Evolutionary conservation across 345 rosid species (phyloP).

Genomic region (Acer campestre): DNA sequence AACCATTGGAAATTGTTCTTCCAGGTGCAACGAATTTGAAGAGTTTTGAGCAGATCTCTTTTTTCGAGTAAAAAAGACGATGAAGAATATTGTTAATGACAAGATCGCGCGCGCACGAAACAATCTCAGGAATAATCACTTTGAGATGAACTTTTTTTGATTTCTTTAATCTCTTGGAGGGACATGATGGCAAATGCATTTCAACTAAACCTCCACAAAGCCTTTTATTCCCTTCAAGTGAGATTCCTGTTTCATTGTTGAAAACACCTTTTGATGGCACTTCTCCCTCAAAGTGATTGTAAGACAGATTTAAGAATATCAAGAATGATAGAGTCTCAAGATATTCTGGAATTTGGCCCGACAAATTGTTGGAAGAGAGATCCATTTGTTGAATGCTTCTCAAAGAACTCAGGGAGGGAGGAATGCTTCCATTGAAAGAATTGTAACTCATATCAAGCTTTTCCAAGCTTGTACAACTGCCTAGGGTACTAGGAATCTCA

Average conservation of each 20-base stretch:
- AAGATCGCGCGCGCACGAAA: neutral
- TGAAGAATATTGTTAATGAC: neutral
- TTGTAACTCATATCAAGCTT: slow-evolving; percentile 1
- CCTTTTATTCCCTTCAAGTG: slow-evolving; percentile 15
- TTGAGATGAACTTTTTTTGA: neutral
- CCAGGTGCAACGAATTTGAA: neutral
- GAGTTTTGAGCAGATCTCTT: neutral
- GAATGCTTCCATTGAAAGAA: slow-evolving; percentile 16
- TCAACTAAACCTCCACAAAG: slow-evolving; percentile 18
- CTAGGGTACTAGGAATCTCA: slow-evolving; percentile 20
- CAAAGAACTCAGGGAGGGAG: slow-evolving; percentile 17
- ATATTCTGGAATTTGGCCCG: slow-evolving; percentile 12
- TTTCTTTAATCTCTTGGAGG: slow-evolving; percentile 4
- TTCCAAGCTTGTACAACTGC: slow-evolving; percentile 7
- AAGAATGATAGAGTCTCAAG: slow-evolving; percentile 6
- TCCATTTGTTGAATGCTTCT: slow-evolving; percentile 2
- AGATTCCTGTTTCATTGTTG: neutral
- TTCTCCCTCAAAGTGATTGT: slow-evolving; percentile 15
- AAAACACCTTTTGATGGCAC: slow-evolving; percentile 24
- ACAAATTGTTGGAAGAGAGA: slow-evolving; percentile 20
- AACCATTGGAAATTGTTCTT: neutral
- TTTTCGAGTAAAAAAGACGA: neutral
- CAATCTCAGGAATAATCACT: neutral
- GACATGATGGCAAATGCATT: slow-evolving; percentile 19
- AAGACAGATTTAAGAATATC: slow-evolving; percentile 10